These are phyloP conservation scores for Rhododendron ferrugineum DNA, from an alignment of 148 eudicot species.

Conservation along the genomic window DNA sequence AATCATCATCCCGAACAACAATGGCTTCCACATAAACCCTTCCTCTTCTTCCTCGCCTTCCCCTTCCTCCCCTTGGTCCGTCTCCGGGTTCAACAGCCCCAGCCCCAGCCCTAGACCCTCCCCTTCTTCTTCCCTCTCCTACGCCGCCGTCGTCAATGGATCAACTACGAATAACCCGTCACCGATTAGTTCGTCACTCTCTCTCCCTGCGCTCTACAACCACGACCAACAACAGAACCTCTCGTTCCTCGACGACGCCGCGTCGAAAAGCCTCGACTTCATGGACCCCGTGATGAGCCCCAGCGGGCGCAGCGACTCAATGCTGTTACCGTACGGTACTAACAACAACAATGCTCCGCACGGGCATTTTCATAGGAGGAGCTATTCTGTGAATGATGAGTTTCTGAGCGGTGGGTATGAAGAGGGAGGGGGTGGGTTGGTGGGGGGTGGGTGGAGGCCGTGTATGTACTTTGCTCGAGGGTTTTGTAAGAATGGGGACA, in stretches of 20 bases:
- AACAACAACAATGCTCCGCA: background rate
- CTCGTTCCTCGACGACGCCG: conserved; percentile 33
- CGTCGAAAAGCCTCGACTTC: conserved; percentile 29
- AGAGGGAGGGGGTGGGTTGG: conserved; percentile 40
- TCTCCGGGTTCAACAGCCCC: conserved; percentile 32
- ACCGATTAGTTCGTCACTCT: conserved; percentile 24
- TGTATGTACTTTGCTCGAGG: conserved; percentile 66
- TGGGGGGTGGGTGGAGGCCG: conserved; percentile 52
- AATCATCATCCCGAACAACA: conserved; percentile 28
- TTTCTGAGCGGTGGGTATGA: conserved; percentile 34
- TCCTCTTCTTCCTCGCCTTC: conserved; percentile 29
- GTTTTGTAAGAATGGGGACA: conserved; percentile 62
- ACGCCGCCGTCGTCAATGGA: conserved; percentile 57
- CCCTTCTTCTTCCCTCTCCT: conserved; percentile 31
- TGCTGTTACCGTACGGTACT: conserved; percentile 23
- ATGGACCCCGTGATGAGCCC: conserved; percentile 45
- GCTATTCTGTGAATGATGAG: conserved; percentile 64
- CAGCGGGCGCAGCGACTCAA: conserved; percentile 39
- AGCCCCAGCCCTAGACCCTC: conserved; percentile 42
- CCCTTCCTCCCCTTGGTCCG: conserved; percentile 59
- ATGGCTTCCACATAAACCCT: conserved; percentile 35
- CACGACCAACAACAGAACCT: background rate
- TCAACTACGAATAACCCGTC: conserved; percentile 3
- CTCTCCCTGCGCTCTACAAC: conserved; percentile 13
- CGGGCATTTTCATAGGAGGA: conserved; percentile 41